These are phyloP conservation scores for Candida pseudofarinosa DNA, from an alignment of 805 yeast genomes.

Conservation along the genomic window DNA sequence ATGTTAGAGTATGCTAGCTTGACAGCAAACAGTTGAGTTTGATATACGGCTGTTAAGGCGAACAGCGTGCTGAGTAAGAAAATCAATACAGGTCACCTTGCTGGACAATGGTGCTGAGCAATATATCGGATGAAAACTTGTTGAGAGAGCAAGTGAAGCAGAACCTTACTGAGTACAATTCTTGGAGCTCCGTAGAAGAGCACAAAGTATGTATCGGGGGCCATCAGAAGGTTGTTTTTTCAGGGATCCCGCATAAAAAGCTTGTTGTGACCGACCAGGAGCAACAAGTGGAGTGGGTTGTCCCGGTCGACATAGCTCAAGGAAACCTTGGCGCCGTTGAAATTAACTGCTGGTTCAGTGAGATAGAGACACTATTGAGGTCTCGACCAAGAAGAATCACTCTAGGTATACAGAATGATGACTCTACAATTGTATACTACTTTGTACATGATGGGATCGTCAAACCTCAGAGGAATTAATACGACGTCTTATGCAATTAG, in stretches of 20 bases:
- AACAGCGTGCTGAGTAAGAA: too few species aligned
- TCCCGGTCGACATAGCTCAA: conserved; percentile 29
- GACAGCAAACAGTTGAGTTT: too few species aligned
- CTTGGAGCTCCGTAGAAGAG: conserved; percentile 38
- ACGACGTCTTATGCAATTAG: background rate
- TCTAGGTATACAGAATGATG: conserved; percentile 55
- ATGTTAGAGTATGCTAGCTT: too few species aligned
- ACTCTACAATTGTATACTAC: conserved; percentile 70
- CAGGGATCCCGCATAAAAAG: conserved; percentile 30
- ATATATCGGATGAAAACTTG: too few species aligned
- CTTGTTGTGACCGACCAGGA: conserved; percentile 19
- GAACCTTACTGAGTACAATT: conserved; percentile 42
- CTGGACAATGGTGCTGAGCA: too few species aligned
- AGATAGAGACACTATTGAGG: conserved; percentile 12
- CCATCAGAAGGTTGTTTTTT: conserved; percentile 11
- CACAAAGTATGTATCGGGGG: conserved; percentile 8
- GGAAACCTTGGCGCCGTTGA: conserved; percentile 29
- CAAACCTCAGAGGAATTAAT: conserved; percentile 55
- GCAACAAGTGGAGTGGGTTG: conserved; percentile 34
- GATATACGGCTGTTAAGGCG: too few species aligned
- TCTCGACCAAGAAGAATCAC: conserved; percentile 44
- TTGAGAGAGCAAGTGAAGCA: conserved; percentile 28
- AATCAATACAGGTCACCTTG: too few species aligned
- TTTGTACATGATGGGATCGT: conserved; percentile 62
- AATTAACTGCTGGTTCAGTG: conserved; percentile 38